Base-by-base conservation (phyloP, 139 green algal genomes). In the Coelastrella sp. region DNA sequence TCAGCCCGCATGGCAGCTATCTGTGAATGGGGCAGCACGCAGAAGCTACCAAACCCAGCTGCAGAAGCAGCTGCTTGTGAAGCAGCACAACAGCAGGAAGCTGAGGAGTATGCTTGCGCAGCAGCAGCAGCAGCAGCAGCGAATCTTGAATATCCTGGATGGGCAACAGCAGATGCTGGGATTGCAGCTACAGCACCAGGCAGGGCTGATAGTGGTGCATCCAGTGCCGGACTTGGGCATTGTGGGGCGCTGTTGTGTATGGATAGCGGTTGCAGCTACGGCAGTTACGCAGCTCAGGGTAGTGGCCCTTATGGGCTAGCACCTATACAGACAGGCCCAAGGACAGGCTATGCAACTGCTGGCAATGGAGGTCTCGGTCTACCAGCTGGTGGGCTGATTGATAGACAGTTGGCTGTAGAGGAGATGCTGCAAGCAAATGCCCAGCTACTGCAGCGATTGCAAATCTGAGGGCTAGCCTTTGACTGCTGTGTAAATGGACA, bases 1-100 rank as follows among this genome's bases (percentile, higher is more conserved):
- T 90, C 88, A 59, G 83, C 86, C 7, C 83, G 90, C 66, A 92
- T 90, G 75, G 83, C 83, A 60, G 84, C 68, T 2, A 85, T 92
- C n/a, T 92, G 90, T 60, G 84, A 90, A 66, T 92, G 87, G 73
- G 84, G 76, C 20, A 85, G 83, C 68, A 23, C n/a, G 54, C 47
- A 57, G 10, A 58, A 16, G 0, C 54, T 80, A 13, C 83, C 83
- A 58, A 14, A 22, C 14, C 7, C 58, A 59, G 80, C 59, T 65
- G 81, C 81, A 87, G 59, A 19, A 47, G 79, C 58, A 58, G 17
- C 4, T 20, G 56, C 13, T 17, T 20, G 54, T 16, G 57, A 57
- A 57, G 56, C 22, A 68, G 5, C 7, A n/a, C 5, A 10, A 8
- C 16, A 80, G 20, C n/a, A 80, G n/a, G 22, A 74, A 10, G n/a